Evolutionary conservation across 305 asterid species (phyloP).

Genomic region (Fraxinus angustifolia): DNA sequence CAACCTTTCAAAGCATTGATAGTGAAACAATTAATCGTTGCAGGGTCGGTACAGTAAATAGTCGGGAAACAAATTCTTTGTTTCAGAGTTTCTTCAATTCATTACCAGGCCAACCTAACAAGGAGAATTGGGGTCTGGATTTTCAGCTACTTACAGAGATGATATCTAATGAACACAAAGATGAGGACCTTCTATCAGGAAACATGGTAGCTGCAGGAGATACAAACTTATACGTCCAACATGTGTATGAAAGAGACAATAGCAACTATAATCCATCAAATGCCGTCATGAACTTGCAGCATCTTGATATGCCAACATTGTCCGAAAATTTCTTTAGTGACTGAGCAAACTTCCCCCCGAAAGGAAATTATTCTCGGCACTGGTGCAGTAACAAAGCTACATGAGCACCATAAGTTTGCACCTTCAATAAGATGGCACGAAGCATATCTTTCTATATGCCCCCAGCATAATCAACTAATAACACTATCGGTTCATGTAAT

Average conservation of each 20-base stretch:
- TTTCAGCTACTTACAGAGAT: background rate
- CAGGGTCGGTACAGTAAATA: background rate
- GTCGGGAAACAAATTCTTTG: background rate
- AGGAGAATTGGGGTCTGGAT: background rate
- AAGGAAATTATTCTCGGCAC: background rate
- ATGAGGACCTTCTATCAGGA: background rate
- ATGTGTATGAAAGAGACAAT: background rate
- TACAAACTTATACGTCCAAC: constrained; percentile 3
- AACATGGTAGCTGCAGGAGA: background rate
- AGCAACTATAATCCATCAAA: constrained; percentile 15
- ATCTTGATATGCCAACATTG: constrained; percentile 11
- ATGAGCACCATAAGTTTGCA: background rate
- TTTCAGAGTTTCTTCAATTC: background rate
- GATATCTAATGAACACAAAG: background rate
- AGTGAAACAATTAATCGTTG: background rate
- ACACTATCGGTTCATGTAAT: background rate
- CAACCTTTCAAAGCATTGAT: constrained; percentile 18
- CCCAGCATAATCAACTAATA: background rate
- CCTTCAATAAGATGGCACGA: constrained; percentile 16
- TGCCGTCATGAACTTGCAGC: constrained; percentile 10
- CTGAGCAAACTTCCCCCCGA: background rate
- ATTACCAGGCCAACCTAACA: background rate
- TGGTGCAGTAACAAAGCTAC: background rate
- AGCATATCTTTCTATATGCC: background rate
- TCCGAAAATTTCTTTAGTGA: constrained; percentile 11